Evolutionary conservation across 2,329 filamentous ascomycete genomes (phyloP).

Genomic region (Rutstroemia sp.): DNA sequence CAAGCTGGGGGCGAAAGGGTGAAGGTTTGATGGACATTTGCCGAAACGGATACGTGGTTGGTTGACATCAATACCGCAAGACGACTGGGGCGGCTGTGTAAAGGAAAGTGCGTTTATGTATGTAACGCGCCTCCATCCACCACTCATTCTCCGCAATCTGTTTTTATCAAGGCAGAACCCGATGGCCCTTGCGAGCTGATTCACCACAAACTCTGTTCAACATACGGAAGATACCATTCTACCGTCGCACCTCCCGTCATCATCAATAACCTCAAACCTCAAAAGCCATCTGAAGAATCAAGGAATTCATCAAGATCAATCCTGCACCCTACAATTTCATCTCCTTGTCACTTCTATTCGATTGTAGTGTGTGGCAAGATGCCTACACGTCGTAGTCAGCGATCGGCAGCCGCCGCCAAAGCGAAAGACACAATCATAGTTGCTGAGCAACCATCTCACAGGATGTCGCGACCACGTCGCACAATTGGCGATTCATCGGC

Average conservation of each 20-base stretch:
- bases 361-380: constrained; percentile 15
- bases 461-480: constrained; percentile 25
- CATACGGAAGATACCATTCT: background rate
- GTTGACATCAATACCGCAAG: background rate
- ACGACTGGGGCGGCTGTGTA: background rate
- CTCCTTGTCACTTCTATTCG: constrained; percentile 1
- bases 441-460: constrained; percentile 19
- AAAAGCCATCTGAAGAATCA: constrained; percentile 2
- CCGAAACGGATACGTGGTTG: constrained; percentile 1
- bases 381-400: constrained; percentile 26
- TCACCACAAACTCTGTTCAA: constrained; percentile 9
- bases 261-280: constrained; percentile 6
- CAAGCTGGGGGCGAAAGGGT: background rate
- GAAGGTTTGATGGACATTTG: background rate
- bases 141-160: constrained; percentile 8
- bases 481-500: constrained; percentile 22
- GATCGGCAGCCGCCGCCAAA: constrained; percentile 22
- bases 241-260: background rate
- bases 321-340: background rate
- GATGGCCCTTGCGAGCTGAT: constrained; percentile 15
- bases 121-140: constrained; percentile 12
- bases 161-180: constrained; percentile 21
- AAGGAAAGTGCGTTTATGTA: constrained; percentile 10
- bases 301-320: constrained; percentile 6
- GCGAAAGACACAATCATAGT: constrained; percentile 25